Evolutionary conservation across 495 filamentous ascomycete genomes (phyloP).

Genomic region (Annulohypoxylon maeteangense): DNA sequence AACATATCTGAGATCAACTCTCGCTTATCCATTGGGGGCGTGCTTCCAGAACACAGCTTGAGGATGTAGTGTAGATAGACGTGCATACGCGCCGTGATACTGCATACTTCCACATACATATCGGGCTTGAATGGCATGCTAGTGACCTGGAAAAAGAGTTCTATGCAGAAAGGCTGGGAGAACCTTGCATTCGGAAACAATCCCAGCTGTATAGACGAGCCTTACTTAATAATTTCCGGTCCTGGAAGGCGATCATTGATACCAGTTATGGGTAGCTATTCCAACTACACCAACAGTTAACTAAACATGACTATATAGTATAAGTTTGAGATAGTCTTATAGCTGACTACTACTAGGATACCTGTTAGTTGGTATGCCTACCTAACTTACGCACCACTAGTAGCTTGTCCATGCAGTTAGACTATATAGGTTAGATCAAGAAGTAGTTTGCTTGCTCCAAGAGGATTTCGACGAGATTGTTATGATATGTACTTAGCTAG

Average conservation of each 20-base stretch:
- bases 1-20: constrained; percentile 20
- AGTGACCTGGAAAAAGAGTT: not conserved
- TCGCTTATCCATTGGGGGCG: constrained; percentile 35
- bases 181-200: constrained; percentile 4
- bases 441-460: constrained; percentile 14
- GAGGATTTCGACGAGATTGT: not conserved
- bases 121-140: not conserved
- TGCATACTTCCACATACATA: constrained; percentile 27
- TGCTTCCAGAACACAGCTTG: constrained; percentile 9
- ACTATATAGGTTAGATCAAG: not conserved
- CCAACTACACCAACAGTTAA: not conserved
- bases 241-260: constrained; percentile 9
- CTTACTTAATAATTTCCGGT: constrained; percentile 27
- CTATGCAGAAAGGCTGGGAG: constrained; percentile 12
- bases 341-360: not conserved
- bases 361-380: not conserved
- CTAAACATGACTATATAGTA: not conserved
- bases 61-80: constrained; percentile 29
- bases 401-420: too few species aligned
- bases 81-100: constrained; percentile 44
- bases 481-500: not conserved
- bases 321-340: not conserved
- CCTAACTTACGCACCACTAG: too few species aligned
- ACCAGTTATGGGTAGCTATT: constrained; percentile 2
- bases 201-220: constrained; percentile 5